Percentiles rank a stretch among this genome's conserved stretches.
These are phyloP conservation scores for Stipa capillata DNA, from an alignment of 176 grass and related monocot species.

Conservation along the genomic window DNA sequence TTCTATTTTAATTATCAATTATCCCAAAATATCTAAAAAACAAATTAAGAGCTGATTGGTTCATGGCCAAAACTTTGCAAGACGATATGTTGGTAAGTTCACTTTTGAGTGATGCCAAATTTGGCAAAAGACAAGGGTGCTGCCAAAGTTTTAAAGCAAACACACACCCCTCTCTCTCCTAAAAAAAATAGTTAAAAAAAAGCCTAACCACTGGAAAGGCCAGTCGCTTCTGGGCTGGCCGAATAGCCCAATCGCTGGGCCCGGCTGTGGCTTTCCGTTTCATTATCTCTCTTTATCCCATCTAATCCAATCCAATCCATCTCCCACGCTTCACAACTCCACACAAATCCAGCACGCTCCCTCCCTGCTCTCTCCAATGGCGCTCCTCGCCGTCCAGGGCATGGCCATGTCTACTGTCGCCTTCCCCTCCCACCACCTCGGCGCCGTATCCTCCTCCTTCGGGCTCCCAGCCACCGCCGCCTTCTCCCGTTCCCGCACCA, in stretches of 20 bases:
- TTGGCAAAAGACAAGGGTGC: too few species aligned
- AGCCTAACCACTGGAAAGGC: background rate
- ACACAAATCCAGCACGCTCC: background rate
- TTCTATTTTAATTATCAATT: too few species aligned
- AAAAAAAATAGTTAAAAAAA: background rate
- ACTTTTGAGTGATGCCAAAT: too few species aligned
- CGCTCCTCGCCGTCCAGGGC: constrained; percentile 43
- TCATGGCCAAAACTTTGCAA: too few species aligned
- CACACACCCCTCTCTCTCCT: too few species aligned
- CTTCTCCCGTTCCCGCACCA: background rate
- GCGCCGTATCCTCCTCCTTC: constrained; percentile 27
- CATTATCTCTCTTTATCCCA: background rate
- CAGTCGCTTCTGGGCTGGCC: background rate
- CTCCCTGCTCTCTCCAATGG: constrained; percentile 6
- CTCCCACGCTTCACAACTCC: background rate
- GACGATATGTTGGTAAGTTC: too few species aligned
- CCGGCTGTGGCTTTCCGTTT: background rate
- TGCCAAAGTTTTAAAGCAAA: too few species aligned
- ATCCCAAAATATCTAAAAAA: too few species aligned
- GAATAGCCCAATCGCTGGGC: background rate
- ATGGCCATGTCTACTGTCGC: background rate
- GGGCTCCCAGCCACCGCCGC: background rate
- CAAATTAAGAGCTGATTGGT: too few species aligned
- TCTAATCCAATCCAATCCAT: background rate
- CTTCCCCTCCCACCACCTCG: constrained; percentile 23